Conservation (phyloP, 768 basidiomycete species). For the Suillus variegatus region DNA sequence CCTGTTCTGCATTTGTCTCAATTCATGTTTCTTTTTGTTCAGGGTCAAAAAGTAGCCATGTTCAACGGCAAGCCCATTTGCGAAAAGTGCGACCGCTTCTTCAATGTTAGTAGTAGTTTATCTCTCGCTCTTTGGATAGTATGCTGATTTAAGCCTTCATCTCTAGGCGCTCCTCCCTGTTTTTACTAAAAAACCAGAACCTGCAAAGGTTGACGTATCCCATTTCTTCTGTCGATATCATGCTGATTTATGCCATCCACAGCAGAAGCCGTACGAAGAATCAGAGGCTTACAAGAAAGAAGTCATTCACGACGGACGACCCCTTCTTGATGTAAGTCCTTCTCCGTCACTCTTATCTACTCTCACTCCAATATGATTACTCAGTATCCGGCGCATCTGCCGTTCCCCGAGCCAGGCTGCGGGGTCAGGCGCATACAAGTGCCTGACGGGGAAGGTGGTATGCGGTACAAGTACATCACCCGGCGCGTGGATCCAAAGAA, state of each 20-base stretch:
- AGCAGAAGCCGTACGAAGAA: neutral
- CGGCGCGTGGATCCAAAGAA: neutral
- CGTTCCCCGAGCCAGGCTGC: neutral
- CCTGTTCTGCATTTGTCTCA: neutral
- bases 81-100: neutral
- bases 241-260: neutral
- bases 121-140: neutral
- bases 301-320: neutral
- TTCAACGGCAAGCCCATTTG: neutral
- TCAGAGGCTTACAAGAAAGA: neutral
- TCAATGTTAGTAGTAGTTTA: neutral
- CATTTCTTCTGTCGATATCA: neutral
- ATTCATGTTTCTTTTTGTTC: neutral
- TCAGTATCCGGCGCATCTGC: neutral
- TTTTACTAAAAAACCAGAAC: neutral
- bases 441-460: too few species aligned
- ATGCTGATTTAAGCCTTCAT: neutral
- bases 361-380: neutral
- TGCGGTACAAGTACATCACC: neutral
- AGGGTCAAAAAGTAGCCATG: neutral
- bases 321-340: neutral
- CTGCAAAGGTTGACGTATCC: neutral
- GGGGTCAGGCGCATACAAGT: neutral
- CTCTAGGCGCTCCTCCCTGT: neutral
- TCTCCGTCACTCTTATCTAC: neutral